phyloP scores from a whole-genome alignment of 2,329 filamentous ascomycete species.

The Hypoxylon sp. region DNA sequence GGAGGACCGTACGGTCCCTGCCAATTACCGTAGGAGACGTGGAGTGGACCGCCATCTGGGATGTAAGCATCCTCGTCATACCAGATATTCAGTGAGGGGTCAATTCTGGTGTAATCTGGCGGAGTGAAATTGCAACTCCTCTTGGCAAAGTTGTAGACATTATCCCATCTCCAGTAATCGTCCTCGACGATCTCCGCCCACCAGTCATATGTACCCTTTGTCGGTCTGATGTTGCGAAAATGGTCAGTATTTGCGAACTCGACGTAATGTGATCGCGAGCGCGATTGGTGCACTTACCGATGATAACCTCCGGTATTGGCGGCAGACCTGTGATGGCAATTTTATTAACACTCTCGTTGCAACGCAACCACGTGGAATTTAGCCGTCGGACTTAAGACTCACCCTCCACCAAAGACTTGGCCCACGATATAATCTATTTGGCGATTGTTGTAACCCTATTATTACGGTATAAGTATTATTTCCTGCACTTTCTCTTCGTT shows the following conservation, averaged over 20 bases:
- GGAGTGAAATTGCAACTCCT: not conserved
- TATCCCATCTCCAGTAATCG: slow-evolving; percentile 1
- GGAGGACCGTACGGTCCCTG: slow-evolving; percentile 1
- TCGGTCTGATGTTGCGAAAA: not conserved
- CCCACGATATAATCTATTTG: slow-evolving; percentile 1
- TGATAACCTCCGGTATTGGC: slow-evolving; percentile 4
- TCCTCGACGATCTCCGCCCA: slow-evolving; percentile 5
- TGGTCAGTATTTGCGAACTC: slow-evolving; percentile 2
- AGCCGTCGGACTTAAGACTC: not conserved
- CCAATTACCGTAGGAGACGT: not conserved
- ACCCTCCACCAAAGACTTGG: not conserved
- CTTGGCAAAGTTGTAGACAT: slow-evolving; percentile 3
- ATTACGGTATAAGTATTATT: not conserved
- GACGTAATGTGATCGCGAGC: not conserved
- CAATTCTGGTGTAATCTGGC: slow-evolving; percentile 1
- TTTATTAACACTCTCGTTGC: not conserved
- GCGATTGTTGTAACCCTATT: slow-evolving; percentile 3
- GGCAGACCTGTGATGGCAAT: not conserved
- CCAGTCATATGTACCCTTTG: not conserved
- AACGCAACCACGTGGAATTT: not conserved
- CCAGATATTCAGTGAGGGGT: slow-evolving; percentile 1
- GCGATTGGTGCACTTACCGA: not conserved
- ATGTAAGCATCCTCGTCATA: slow-evolving; percentile 5
- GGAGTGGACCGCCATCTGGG: slow-evolving; percentile 1
- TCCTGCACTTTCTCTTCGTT: not conserved